These are phyloP conservation scores for Yueomyces sp. DNA, from an alignment of 805 yeast genomes.

Conservation along the genomic window DNA sequence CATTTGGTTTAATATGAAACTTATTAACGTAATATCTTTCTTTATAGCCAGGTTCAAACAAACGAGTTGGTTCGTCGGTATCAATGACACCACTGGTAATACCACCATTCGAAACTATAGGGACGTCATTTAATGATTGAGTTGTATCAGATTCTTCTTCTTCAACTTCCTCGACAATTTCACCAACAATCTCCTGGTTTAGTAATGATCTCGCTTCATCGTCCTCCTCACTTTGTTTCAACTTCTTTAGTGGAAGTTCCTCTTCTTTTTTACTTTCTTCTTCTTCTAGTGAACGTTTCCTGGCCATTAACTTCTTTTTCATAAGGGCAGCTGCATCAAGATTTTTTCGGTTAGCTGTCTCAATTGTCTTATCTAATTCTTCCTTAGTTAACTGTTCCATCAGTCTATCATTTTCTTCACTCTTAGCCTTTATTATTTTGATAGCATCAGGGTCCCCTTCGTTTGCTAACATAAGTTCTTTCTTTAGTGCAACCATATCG, in stretches of 20 bases:
- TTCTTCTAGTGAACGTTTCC: conserved; percentile 15
- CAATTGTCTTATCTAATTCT: conserved; percentile 19
- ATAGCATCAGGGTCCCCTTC: conserved; percentile 62
- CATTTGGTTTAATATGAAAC: conserved; percentile 44
- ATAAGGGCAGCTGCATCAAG: conserved; percentile 35
- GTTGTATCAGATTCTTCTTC: conserved; percentile 7
- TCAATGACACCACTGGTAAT: conserved; percentile 26
- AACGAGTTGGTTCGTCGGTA: conserved; percentile 41
- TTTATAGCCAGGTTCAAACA: conserved; percentile 82
- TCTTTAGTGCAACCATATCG: conserved; percentile 55
- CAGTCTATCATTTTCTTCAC: conserved; percentile 16
- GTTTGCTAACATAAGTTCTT: conserved; percentile 53
- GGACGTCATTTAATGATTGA: conserved; percentile 3
- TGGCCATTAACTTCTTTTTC: conserved; percentile 23
- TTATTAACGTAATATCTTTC: conserved; percentile 70
- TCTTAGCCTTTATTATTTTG: conserved; percentile 37
- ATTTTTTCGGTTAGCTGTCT: conserved; percentile 27
- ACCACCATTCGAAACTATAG: conserved; percentile 16
- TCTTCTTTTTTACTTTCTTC: conserved; percentile 12
- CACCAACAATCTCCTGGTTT: conserved; percentile 15
- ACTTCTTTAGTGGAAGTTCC: conserved; percentile 5
- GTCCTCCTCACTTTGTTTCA: conserved; percentile 7
- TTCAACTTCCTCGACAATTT: conserved; percentile 10
- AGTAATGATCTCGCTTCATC: conserved; percentile 1
- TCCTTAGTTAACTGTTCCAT: conserved; percentile 17